phyloP scores from a whole-genome alignment of 345 rosid species.

The Aquilaria yunnanensis region DNA sequence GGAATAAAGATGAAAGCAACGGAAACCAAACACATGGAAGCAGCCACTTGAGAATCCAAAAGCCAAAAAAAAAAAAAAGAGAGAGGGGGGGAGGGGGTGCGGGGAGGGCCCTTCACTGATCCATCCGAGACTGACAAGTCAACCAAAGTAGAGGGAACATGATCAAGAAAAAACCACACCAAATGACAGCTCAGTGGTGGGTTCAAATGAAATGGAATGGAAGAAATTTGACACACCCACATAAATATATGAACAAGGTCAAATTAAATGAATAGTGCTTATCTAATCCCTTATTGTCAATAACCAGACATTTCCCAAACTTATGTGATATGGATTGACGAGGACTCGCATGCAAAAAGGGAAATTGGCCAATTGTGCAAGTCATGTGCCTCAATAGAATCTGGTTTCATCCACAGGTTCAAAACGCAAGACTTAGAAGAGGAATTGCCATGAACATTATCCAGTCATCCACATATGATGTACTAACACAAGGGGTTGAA shows the following conservation, averaged over 20 bases:
- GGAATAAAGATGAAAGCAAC: constrained; percentile 4
- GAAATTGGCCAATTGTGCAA: constrained; percentile 1
- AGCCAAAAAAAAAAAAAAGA: background rate
- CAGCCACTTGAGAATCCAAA: background rate
- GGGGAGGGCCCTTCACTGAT: background rate
- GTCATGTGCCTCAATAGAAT: constrained; percentile 5
- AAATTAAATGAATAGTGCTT: background rate
- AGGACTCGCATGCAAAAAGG: constrained; percentile 18
- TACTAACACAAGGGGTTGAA: background rate
- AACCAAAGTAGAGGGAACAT: no score
- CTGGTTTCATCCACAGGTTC: no score
- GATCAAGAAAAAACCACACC: no score
- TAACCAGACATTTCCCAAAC: background rate
- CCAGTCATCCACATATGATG: background rate
- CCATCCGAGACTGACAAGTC: background rate
- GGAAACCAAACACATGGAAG: constrained; percentile 1
- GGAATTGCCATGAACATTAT: background rate
- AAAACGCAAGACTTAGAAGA: background rate
- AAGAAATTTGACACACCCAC: no score
- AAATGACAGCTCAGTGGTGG: no score
- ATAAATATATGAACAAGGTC: background rate
- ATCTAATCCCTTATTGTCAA: no score
- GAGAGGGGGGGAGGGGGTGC: no score
- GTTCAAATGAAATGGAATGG: no score
- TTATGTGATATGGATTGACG: constrained; percentile 8